phyloP scores from a whole-genome alignment of 108 stramenopile species.

The Cyclotella atomus region DNA sequence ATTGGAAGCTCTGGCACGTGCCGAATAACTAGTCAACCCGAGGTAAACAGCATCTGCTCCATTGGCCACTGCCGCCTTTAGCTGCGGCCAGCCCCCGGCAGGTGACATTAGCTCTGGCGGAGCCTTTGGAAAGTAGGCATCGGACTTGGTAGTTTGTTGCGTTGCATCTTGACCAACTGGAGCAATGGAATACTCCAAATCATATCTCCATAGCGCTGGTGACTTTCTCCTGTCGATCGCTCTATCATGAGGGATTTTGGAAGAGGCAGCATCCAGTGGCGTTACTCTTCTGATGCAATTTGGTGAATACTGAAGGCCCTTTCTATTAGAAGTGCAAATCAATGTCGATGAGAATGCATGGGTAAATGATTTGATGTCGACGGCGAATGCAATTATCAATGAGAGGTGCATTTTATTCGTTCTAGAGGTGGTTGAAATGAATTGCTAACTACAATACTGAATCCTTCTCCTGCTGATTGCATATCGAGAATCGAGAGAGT shows the following conservation, averaged over 20 bases:
- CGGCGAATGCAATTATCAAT: too few relatives aligned
- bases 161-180: not conserved
- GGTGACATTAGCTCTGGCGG: conserved; percentile 83
- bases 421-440: too few relatives aligned
- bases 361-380: too few relatives aligned
- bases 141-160: not conserved
- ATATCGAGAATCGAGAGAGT: too few relatives aligned
- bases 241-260: conserved; percentile 38
- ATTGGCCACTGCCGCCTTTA: conserved; percentile 74
- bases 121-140: not conserved
- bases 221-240: conserved; percentile 64
- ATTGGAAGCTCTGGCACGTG: conserved; percentile 72
- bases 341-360: too few relatives aligned
- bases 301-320: too few relatives aligned
- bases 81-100: conserved; percentile 75
- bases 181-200: conserved; percentile 27
- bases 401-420: too few relatives aligned
- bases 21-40: conserved; percentile 70
- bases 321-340: too few relatives aligned
- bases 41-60: conserved; percentile 81
- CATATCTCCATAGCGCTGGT: conserved; percentile 76
- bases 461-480: too few relatives aligned
- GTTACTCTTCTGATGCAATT: too few relatives aligned
- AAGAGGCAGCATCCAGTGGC: too few relatives aligned
- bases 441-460: too few relatives aligned